Evolutionary conservation across 371 early-diverging fungal species (phyloP).

Genomic region (Umbelopsis sp.): DNA sequence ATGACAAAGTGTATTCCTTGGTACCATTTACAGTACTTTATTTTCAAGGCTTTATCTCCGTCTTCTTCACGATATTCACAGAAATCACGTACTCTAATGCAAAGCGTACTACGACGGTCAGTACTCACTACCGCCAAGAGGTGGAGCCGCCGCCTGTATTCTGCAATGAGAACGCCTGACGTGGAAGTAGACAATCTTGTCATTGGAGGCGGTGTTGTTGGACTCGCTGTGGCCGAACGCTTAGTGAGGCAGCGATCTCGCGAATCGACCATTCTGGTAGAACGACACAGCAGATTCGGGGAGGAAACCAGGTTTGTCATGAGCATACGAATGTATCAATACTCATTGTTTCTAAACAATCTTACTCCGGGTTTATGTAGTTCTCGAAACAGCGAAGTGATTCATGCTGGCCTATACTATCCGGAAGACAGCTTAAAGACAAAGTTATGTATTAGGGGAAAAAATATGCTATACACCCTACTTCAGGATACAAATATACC

Average conservation of each 20-base stretch:
- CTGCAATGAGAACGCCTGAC: slow-evolving; percentile 34
- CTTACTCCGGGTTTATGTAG: slow-evolving; percentile 31
- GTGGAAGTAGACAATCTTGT: slow-evolving; percentile 71
- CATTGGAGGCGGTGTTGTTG: slow-evolving; percentile 84
- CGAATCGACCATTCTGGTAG: slow-evolving; percentile 64
- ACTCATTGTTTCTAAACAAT: slow-evolving; percentile 4
- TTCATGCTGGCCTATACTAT: slow-evolving; percentile 92
- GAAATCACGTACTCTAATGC: background rate
- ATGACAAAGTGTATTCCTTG: too few species aligned
- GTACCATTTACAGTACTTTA: too few species aligned
- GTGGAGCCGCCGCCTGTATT: slow-evolving; percentile 3
- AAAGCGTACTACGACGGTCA: background rate
- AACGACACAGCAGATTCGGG: slow-evolving; percentile 66
- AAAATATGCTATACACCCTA: slow-evolving; percentile 67
- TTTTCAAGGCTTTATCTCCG: background rate
- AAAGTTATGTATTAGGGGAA: slow-evolving; percentile 79
- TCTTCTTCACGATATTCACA: background rate
- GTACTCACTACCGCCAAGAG: background rate
- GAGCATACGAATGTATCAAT: background rate
- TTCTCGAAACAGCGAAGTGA: slow-evolving; percentile 92
- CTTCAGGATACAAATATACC: slow-evolving; percentile 56
- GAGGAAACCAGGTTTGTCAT: slow-evolving; percentile 69
- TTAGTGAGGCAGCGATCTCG: slow-evolving; percentile 48
- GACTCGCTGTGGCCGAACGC: slow-evolving; percentile 72
- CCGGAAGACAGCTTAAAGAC: slow-evolving; percentile 80